Base-by-base conservation (phyloP, 345 rosid genomes). In the Turritis glabra region DNA sequence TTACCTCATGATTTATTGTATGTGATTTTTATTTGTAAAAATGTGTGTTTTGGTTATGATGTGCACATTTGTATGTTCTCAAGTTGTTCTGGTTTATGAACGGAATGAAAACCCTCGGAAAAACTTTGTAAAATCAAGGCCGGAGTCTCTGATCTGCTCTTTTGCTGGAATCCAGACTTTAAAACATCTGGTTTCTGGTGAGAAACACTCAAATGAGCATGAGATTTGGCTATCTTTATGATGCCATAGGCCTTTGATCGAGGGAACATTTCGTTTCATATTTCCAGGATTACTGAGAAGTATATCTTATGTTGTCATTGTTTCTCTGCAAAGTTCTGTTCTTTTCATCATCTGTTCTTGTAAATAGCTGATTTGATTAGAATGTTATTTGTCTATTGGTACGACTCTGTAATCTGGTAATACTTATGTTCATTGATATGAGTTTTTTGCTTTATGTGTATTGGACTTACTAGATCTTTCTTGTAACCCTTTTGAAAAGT, bases 211-310 rank as follows among this genome's bases (percentile, higher is more conserved):
- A 5, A 27, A 17, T 3, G 74, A 67, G 74, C 74, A 68, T 68
- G 79, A 75, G 74, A 75, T 59, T 75, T 68, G 79, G 79, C 3
- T 66, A 27, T 75, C 59, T 0, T 52, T 21, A 14, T 48, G 78
- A 75, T 68, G 47, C 74, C 79, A 75, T 75, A 68, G 62, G 74
- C 79, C 38, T 68, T 67, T 67, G 73, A 51, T 68, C 79, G 79
- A 5, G 79, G 79, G 79, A 75, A 67, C 79, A 67, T 67, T 75
- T 59, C 63, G 10, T 75, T n/a, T 59, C 79, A 51, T 38, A 0
- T 9, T 7, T 57, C 22, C 55, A 50, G 33, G 26, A 2, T 12
- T 60, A 14, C 1, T 38, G 12, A 59, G 63, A 19, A 6, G 14
- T 37, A 3, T 37, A 11, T 35, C 13, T 3, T 35, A 1, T 33